These are phyloP conservation scores for Maudiozyma saulgeensis DNA, from an alignment of 805 yeast genomes.

Conservation along the genomic window DNA sequence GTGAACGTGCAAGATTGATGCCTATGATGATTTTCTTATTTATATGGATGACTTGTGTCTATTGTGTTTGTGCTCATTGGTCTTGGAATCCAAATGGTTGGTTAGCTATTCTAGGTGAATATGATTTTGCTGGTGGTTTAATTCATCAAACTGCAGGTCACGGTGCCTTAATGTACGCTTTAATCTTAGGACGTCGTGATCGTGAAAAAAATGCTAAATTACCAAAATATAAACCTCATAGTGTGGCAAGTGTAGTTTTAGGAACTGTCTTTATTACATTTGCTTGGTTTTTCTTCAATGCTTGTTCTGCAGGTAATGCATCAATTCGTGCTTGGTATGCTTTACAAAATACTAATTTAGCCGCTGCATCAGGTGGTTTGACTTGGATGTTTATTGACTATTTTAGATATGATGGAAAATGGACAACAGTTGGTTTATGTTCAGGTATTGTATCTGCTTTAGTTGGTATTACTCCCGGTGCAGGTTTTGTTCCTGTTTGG, in stretches of 20 bases:
- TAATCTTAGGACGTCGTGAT: conserved; percentile 84
- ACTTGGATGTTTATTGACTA: conserved; percentile 91
- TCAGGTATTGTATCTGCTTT: conserved; percentile 90
- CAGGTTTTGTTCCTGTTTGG: conserved; percentile 92
- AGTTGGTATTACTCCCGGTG: conserved; percentile 94
- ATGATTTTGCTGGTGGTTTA: conserved; percentile 98
- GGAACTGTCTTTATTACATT: conserved; percentile 96
- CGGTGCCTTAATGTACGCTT: conserved; percentile 90
- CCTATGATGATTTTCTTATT: conserved; percentile 95
- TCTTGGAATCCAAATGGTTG: conserved; percentile 94
- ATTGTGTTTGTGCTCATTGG: conserved; percentile 95
- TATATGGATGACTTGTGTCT: conserved; percentile 89
- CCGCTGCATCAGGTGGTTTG: conserved; percentile 88
- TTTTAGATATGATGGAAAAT: conserved; percentile 74
- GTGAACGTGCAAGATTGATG: conserved; percentile 91
- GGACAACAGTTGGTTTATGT: conserved; percentile 92
- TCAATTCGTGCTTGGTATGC: conserved; percentile 93
- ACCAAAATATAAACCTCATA: conserved; percentile 90
- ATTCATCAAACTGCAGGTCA: conserved; percentile 93
- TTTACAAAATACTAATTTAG: conserved; percentile 82
- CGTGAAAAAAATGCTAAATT: conserved; percentile 58
- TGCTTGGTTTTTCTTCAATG: conserved; percentile 95
- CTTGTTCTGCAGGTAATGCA: conserved; percentile 94
- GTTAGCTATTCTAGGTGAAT: conserved; percentile 72
- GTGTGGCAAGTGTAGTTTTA: conserved; percentile 78